A percentile compares a stretch with the other conserved stretches of the same genome.
Conservation (phyloP, 192 early-diverging fungal species). For the Kickxella alabastrina region DNA sequence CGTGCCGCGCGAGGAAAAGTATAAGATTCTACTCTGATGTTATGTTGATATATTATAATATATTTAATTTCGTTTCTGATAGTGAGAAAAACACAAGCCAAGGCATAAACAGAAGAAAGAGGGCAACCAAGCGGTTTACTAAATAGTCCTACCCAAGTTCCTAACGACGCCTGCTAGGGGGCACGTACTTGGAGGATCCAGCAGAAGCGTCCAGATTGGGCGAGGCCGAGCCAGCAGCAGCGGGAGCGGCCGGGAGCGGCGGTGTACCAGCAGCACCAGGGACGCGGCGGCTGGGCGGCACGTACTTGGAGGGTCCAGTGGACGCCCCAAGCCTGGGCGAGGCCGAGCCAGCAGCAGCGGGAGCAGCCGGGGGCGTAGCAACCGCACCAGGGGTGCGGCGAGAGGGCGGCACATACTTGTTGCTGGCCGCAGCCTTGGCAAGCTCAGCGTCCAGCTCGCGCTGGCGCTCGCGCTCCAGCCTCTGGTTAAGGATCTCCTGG, state of each 20-base stretch:
- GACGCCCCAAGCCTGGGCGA: conserved; percentile 2
- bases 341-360: not conserved
- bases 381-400: conserved; percentile 8
- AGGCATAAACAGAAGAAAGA: no score
- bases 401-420: conserved; percentile 42
- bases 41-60: no score
- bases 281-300: conserved; percentile 35
- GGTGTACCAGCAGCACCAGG: conserved; percentile 1
- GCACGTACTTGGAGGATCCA: conserved; percentile 22
- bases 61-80: no score
- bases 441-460: conserved; percentile 28
- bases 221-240: not conserved
- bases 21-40: conserved; percentile 66
- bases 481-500: conserved; percentile 48
- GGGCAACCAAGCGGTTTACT: no score
- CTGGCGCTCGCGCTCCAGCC: conserved; percentile 35
- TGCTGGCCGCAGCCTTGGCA: conserved; percentile 8
- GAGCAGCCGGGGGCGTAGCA: conserved; percentile 6
- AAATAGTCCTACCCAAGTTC: no score
- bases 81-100: no score
- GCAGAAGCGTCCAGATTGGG: conserved; percentile 5
- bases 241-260: conserved; percentile 1
- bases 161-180: conserved; percentile 36
- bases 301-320: conserved; percentile 17
- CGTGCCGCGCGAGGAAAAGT: conserved; percentile 83